Base-by-base conservation (phyloP, 805 yeast genomes). In the Priceomyces castillae region DNA sequence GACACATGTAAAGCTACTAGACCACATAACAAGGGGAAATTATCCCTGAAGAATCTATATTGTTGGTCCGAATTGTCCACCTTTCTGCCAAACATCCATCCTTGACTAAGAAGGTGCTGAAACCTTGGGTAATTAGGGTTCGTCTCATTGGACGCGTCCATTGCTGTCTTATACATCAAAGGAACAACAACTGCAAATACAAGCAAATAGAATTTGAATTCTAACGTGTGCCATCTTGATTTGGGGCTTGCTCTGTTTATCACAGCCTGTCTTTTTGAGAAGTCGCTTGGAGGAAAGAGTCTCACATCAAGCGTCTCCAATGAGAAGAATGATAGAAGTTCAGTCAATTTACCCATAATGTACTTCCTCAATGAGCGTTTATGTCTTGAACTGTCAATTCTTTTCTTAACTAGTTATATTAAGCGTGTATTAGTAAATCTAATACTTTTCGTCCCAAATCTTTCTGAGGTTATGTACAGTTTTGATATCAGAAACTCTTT, bases 61-160 rank as follows among this genome's bases (percentile, higher is more conserved):
- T 94, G 99, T 25, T 74, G 71, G 60, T 94, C 99, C 4, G 96
- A 85, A 59, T 92, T 90, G 62, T 94, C 99, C 34, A 89, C 95
- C 62, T 84, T 85, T 19, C 96, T 68, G 7, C 96, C 97, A 58
- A 84, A 79, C 53, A 90, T 67, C 98, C 98, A 92, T 3, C 99
- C 98, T 4, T 80, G 71, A 22, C 84, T 73, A 40, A 92, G 69
- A 30, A 83, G 66, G 39, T 78, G 75, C 50, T 76, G 76, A 57
- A 77, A 89, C 39, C 69, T 69, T 15, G 76, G 73, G 58, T 84
- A 92, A 57, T 89, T 89, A 9, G 85, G 82, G 54, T 86, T 88
- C 2, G 80, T 68, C 50, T 82, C 84, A 54, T 81, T 81, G 26
- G 90, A 83, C 7, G 95, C 92, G 30, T 80, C 84, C 77, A 86